Conservation (phyloP, 495 filamentous ascomycete genomes). For the Trichocladium antarcticum region DNA sequence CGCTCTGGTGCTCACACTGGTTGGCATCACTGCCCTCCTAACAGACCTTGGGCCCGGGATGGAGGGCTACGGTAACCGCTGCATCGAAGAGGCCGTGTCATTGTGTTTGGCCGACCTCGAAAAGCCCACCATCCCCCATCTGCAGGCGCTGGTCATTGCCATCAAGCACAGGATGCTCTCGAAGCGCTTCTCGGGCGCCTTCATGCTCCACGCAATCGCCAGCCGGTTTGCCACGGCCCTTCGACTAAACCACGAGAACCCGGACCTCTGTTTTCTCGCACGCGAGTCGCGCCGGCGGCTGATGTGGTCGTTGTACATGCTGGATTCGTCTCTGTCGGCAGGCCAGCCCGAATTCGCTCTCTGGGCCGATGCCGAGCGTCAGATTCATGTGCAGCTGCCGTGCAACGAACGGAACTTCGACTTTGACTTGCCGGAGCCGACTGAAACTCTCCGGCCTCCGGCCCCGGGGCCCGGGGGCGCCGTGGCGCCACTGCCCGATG, state of each 20-base stretch:
- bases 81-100: constrained; percentile 37
- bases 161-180: constrained; percentile 40
- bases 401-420: constrained; percentile 45
- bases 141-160: constrained; percentile 39
- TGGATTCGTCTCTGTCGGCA: constrained; percentile 36
- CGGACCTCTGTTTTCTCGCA: constrained; percentile 39
- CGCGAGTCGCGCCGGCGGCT: constrained; percentile 40
- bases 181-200: constrained; percentile 35
- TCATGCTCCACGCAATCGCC: constrained; percentile 39
- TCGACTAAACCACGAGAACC: constrained; percentile 39
- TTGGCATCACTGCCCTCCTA: constrained; percentile 39
- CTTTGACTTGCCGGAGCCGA: constrained; percentile 39
- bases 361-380: constrained; percentile 31
- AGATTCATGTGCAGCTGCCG: constrained; percentile 37
- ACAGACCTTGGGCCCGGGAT: constrained; percentile 35
- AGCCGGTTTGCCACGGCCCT: constrained; percentile 39
- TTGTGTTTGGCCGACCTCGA: constrained; percentile 36
- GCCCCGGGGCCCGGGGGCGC: constrained; percentile 16
- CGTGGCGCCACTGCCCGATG: constrained; percentile 30
- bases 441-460: constrained; percentile 33
- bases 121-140: constrained; percentile 36
- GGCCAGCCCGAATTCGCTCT: constrained; percentile 38
- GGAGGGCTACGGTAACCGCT: constrained; percentile 34
- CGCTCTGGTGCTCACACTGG: constrained; percentile 35
- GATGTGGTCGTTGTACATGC: constrained; percentile 43